Evolutionary conservation across 176 grass and related monocot species (phyloP), one percentile per base, ranked within the genome.

Genomic region (Bonia amplexicaulis): DNA sequence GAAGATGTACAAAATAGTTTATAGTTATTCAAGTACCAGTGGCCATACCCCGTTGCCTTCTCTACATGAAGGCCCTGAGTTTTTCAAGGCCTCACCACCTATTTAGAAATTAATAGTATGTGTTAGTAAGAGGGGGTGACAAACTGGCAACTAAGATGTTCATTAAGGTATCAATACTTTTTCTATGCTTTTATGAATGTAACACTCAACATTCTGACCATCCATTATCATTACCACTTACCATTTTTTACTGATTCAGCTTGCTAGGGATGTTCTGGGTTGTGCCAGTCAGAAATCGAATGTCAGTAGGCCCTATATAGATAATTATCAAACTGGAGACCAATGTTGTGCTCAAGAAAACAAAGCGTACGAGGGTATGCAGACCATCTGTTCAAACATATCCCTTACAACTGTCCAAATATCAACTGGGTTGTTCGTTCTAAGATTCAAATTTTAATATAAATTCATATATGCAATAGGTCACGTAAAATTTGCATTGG

Each of bases 351-450:
- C 44, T 49, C 45, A 29, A 48, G 6, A 73, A 7, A 49, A 39
- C 29, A 83, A 2, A 69, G 23, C 12, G 6, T n/a, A 40, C 1
- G 9, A 19, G 13, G 10, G 12, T 14, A 74, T 39, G 31, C 27
- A 49, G 81, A 49, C 53, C 71, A 73, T 73, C 20, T 64, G 5
- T 74, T 74, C 29, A n/a, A 73, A 73, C 53, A 26, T 83, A 52
- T 31, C 5, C 27, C 41, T 37, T 74, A 40, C 27, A 40, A 60
- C 25, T 52, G 16, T 14, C 49, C 17, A 75, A 12, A 35, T 75
- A 57, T 57, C 29, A 55, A 40, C 52, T 55, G 51, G 17, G 19
- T 14, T 6, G 11, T 76, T 57, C 19, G 6, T 75, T 73, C 37
- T 75, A 20, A 55, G 9, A 22, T 35, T 49, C 1, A 2, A 8